Percentiles rank a stretch among this genome's conserved stretches.
These are phyloP conservation scores for Porodaedalea pini DNA, from an alignment of 1,284 basidiomycete genomes.

Conservation along the genomic window DNA sequence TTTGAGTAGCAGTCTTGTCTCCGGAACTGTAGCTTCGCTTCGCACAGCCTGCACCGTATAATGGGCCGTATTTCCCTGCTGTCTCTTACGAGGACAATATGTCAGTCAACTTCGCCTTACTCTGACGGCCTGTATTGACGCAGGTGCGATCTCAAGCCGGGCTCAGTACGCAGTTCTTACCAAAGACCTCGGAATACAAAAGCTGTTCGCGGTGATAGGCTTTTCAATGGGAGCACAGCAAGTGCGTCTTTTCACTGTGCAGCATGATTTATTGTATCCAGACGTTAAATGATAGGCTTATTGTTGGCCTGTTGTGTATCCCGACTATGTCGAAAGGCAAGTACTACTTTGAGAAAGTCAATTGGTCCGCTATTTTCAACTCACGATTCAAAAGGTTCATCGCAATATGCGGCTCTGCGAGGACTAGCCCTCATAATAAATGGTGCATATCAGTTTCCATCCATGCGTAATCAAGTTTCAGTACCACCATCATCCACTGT, in stretches of 20 bases:
- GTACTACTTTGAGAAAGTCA: slow-evolving; percentile 12
- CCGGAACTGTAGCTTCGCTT: background rate
- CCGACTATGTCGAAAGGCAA: slow-evolving; percentile 52
- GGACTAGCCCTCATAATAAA: slow-evolving; percentile 58
- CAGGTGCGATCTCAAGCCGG: slow-evolving; percentile 14
- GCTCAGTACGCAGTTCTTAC: slow-evolving; percentile 32
- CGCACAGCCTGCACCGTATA: slow-evolving; percentile 30
- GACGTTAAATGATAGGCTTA: slow-evolving; percentile 41
- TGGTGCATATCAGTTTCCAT: slow-evolving; percentile 37
- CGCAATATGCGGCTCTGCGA: slow-evolving; percentile 53
- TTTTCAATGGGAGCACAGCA: slow-evolving; percentile 35
- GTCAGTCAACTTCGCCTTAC: slow-evolving; percentile 10
- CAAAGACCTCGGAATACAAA: slow-evolving; percentile 27
- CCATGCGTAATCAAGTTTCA: background rate
- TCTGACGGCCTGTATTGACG: background rate
- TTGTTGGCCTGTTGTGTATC: slow-evolving; percentile 58
- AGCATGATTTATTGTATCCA: background rate
- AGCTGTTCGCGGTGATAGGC: slow-evolving; percentile 30
- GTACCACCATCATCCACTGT: background rate
- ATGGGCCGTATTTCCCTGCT: slow-evolving; percentile 34
- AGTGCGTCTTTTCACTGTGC: slow-evolving; percentile 21
- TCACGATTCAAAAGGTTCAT: slow-evolving; percentile 40
- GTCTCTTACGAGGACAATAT: slow-evolving; percentile 33
- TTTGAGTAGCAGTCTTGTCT: background rate
- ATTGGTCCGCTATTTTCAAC: background rate